Percentiles rank a stretch among this genome's conserved stretches.
These are phyloP conservation scores for Dryas octopetala DNA, from an alignment of 306 rosid species.

Conservation along the genomic window DNA sequence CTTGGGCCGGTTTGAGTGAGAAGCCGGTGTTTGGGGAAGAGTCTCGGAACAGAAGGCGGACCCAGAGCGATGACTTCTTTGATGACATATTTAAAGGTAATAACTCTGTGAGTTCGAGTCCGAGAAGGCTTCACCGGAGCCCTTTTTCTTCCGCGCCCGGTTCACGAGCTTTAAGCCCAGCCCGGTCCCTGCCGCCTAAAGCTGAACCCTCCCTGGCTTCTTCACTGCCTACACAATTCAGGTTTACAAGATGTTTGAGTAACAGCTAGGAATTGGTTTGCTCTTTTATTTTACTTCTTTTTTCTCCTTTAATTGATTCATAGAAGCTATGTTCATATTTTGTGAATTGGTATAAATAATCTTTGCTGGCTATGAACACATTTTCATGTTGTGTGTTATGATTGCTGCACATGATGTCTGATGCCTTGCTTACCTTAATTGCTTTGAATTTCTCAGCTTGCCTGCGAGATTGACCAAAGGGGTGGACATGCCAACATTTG, in stretches of 20 bases:
- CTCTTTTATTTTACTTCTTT: background rate
- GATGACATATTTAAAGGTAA: conserved; percentile 83
- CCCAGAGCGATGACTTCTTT: conserved; percentile 52
- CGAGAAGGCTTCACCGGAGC: conserved; percentile 42
- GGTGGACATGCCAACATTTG: conserved; percentile 55
- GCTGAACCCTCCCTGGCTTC: conserved; percentile 36
- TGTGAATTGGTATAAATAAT: background rate
- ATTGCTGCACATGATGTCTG: background rate
- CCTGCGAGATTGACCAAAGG: conserved; percentile 56
- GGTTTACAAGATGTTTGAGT: conserved; percentile 35
- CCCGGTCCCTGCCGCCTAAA: conserved; percentile 43
- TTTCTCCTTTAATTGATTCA: background rate
- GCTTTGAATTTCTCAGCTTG: conserved; percentile 44
- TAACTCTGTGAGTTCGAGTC: conserved; percentile 49
- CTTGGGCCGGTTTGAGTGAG: conserved; percentile 45
- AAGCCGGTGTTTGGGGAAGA: conserved; percentile 86
- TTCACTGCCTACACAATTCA: conserved; percentile 45
- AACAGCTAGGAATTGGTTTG: background rate
- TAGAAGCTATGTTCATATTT: background rate
- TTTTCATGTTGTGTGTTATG: background rate
- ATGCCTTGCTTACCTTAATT: background rate
- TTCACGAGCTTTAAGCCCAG: conserved; percentile 47
- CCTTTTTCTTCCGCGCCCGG: conserved; percentile 29
- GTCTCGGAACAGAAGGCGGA: conserved; percentile 39
- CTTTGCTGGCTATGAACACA: background rate